Evolutionary conservation across 495 filamentous ascomycete species (phyloP).

Genomic region (Xylaria flabelliformis): DNA sequence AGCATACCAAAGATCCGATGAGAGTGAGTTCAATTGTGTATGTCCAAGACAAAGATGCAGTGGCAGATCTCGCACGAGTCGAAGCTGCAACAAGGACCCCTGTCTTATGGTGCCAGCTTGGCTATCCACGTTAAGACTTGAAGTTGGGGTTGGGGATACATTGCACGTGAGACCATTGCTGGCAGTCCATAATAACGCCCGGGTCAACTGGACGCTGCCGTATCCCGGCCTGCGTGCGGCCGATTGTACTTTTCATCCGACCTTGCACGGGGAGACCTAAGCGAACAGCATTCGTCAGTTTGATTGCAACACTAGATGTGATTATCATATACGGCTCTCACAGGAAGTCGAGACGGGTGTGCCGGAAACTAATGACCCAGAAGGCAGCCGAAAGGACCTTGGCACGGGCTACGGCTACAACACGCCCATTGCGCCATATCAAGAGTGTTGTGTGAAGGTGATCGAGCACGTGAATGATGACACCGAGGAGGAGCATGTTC

Average conservation of each 20-base stretch:
- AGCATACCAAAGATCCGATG: background rate
- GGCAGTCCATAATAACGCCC: slow-evolving; percentile 90
- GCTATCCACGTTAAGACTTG: slow-evolving; percentile 50
- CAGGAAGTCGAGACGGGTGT: slow-evolving; percentile 51
- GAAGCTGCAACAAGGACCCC: slow-evolving; percentile 66
- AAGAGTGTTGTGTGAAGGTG: slow-evolving; percentile 40
- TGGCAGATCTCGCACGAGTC: background rate
- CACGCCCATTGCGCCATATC: slow-evolving; percentile 56
- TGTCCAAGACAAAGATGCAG: slow-evolving; percentile 57
- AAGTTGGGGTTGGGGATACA: slow-evolving; percentile 75
- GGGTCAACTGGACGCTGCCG: slow-evolving; percentile 79
- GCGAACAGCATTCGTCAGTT: slow-evolving; percentile 81
- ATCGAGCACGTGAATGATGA: slow-evolving; percentile 9
- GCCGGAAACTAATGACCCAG: slow-evolving; percentile 28
- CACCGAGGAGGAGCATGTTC: slow-evolving; percentile 17
- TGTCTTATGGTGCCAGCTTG: slow-evolving; percentile 45
- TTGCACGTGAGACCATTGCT: slow-evolving; percentile 70
- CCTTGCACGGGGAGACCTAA: slow-evolving; percentile 85
- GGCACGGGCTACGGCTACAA: slow-evolving; percentile 82
- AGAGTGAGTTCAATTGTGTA: slow-evolving; percentile 66
- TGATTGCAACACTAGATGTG: slow-evolving; percentile 82
- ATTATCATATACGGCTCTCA: slow-evolving; percentile 77
- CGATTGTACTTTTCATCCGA: slow-evolving; percentile 69
- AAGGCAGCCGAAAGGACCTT: slow-evolving; percentile 37
- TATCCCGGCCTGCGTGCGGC: slow-evolving; percentile 68